phyloP scores from a whole-genome alignment of 2,329 filamentous ascomycete genomes.

The Talaromyces sp. region DNA sequence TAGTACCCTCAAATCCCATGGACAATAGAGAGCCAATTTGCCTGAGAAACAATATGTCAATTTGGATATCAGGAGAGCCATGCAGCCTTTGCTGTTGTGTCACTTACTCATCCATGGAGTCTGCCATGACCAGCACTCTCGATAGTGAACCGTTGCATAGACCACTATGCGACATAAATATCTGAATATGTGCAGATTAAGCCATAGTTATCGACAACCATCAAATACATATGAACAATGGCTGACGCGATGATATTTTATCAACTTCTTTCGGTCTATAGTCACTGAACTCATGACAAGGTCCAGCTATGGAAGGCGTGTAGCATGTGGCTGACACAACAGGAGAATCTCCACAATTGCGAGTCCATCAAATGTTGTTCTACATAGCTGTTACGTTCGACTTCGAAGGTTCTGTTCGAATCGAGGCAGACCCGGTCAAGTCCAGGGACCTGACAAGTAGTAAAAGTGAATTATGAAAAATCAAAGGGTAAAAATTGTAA shows the following conservation, averaged over 20 bases:
- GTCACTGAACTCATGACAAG: background rate
- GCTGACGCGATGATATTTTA: background rate
- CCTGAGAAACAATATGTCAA: background rate
- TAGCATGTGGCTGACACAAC: background rate
- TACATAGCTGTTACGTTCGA: background rate
- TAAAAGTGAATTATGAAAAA: background rate
- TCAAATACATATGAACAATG: background rate
- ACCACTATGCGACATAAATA: background rate
- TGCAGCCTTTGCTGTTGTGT: background rate
- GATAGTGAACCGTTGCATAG: background rate
- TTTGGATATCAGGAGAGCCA: background rate
- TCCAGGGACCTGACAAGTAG: background rate
- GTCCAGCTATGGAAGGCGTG: background rate
- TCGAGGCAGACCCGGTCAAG: background rate
- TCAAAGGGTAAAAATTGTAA: constrained; percentile 2
- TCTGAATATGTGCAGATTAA: background rate
- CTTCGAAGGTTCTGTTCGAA: background rate
- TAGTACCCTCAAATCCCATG: constrained; percentile 17
- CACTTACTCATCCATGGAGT: constrained; percentile 2
- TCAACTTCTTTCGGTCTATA: background rate
- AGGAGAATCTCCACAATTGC: background rate
- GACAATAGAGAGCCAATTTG: constrained; percentile 14
- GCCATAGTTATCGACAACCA: background rate
- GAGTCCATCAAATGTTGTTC: background rate
- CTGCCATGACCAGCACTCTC: background rate